Evolutionary conservation across 257 asterid species (phyloP), one percentile per base, ranked within the genome.

Genomic region (Parsonsia alboflavescens): DNA sequence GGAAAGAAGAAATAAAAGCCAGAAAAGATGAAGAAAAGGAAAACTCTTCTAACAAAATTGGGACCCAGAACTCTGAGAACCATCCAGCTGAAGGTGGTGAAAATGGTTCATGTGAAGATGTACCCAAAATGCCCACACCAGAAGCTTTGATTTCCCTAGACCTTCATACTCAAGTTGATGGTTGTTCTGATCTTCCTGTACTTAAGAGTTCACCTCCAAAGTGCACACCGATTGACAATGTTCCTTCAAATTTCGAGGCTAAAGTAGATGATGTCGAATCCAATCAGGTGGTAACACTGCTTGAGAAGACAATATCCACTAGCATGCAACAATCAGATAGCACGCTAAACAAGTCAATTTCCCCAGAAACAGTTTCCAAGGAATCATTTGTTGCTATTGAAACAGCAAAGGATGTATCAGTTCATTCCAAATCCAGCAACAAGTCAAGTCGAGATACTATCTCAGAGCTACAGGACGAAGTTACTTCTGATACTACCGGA

Each of bases 1-100:
- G 59, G 76, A 81, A 86, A 82, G 81, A 81, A 70, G 82, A 75
- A 71, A 30, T 82, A 73, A 82, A 85, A 74, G 79, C 77, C 71
- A 85, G 83, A 73, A 84, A 72, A 66, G 71, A 74, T 70, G 88
- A 83, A 83, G 83, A 77, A 73, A 83, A 76, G 79, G 89, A 85
- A 76, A 80, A 61, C 74, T 79, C 91, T 75, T 57, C 71, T 39
- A 65, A 46, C 52, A 77, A 26, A 75, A 81, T 68, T 67, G 79
- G 49, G 33, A 24, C 57, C 54, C 80, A 76, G 71, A 66, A 72
- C 48, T 77, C 81, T 62, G 76, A 73, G 45, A 70, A 75, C 69
- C 77, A 73, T 45, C 72, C 78, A 62, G 64, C 42, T 79, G 89
- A 82, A 82, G 76, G 78, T 62, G 17, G 50, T 39, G 70, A 36